Percentiles rank a stretch among this genome's conserved stretches.
phyloP scores from a whole-genome alignment of 2,329 filamentous ascomycete genomes.

The Fusarium ambrosium region DNA sequence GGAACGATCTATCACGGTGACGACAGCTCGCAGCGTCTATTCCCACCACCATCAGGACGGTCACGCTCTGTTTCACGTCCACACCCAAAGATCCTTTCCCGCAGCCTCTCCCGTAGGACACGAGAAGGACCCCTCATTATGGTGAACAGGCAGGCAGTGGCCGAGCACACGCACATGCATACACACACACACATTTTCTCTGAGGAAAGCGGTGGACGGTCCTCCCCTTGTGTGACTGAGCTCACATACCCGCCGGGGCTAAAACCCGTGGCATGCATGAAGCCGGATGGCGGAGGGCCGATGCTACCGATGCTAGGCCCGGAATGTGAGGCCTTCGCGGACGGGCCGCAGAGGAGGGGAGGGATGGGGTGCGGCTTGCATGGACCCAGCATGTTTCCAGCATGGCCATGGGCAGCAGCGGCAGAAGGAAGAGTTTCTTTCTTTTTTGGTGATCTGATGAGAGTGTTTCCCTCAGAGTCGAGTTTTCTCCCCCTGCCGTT shows the following conservation, averaged over 20 bases:
- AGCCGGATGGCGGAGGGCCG: conserved; percentile 37
- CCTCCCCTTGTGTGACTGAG: conserved; percentile 39
- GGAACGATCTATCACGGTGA: conserved; percentile 4
- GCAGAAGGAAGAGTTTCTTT: conserved; percentile 1
- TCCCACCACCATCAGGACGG: conserved; percentile 14
- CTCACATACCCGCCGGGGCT: conserved; percentile 50
- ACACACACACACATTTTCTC: background rate
- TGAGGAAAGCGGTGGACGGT: conserved; percentile 16
- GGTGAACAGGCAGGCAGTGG: conserved; percentile 11
- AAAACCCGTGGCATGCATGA: conserved; percentile 46
- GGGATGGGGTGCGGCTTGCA: conserved; percentile 20
- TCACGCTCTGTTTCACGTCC: conserved; percentile 15
- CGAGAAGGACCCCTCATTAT: conserved; percentile 2
- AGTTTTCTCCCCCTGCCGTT: background rate
- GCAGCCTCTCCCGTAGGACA: background rate
- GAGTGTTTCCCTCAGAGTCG: background rate
- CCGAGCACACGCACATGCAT: conserved; percentile 1
- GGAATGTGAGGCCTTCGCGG: conserved; percentile 37
- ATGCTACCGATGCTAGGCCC: conserved; percentile 39
- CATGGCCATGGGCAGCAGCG: conserved; percentile 6
- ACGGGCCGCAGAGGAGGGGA: conserved; percentile 46
- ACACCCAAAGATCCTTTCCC: conserved; percentile 15
- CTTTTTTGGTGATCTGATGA: background rate
- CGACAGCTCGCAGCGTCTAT: conserved; percentile 5
- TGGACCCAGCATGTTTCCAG: conserved; percentile 35